Evolutionary conservation across 2,329 filamentous ascomycete genomes (phyloP).

Genomic region (Xylaria sp.): DNA sequence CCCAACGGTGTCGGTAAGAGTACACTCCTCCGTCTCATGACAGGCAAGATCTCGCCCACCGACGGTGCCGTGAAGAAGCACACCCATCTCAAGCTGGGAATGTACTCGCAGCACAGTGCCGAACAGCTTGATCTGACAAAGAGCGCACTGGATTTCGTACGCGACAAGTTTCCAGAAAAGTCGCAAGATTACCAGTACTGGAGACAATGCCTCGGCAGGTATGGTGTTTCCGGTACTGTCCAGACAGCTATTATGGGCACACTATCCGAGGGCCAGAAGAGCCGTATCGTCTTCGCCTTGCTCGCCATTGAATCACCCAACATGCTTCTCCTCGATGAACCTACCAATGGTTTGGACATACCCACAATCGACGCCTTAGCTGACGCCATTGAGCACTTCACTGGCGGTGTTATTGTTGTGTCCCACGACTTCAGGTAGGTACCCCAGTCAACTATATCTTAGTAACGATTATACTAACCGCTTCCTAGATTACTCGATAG

Average conservation of each 20-base stretch:
- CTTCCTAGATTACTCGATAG: conserved; percentile 87
- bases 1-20: conserved; percentile 99
- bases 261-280: conserved; percentile 96
- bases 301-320: conserved; percentile 95
- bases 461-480: conserved; percentile 38
- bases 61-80: conserved; percentile 85
- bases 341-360: conserved; percentile 99
- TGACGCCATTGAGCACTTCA: conserved; percentile 96
- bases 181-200: conserved; percentile 99
- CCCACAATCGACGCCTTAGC: conserved; percentile 97
- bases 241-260: conserved; percentile 99
- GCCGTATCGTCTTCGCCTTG: conserved; percentile 96
- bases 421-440: conserved; percentile 98
- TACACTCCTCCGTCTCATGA: conserved; percentile 95
- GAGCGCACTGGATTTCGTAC: conserved; percentile 95
- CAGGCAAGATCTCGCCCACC: conserved; percentile 89
- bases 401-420: conserved; percentile 95
- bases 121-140: conserved; percentile 99
- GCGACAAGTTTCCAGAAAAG: conserved; percentile 90
- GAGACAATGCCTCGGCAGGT: conserved; percentile 95
- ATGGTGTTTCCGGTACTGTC: conserved; percentile 90
- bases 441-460: conserved; percentile 5
- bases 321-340: conserved; percentile 98
- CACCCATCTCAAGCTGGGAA: conserved; percentile 97
- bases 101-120: conserved; percentile 98